Percentiles rank a stretch among this genome's conserved stretches.
Conservation (phyloP, 257 asterid genomes). For the Capsicum chinense region DNA sequence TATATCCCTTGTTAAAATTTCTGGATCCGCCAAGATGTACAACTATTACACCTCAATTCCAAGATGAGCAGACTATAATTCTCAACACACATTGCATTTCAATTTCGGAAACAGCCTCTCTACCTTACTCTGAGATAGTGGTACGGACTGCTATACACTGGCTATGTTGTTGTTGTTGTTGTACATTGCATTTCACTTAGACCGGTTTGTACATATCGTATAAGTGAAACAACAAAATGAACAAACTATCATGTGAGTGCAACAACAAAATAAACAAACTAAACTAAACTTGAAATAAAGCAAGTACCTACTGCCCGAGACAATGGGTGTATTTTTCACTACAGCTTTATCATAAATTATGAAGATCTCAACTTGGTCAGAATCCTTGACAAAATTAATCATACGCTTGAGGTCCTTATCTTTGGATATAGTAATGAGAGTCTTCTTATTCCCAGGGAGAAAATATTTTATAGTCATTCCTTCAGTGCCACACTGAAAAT, state of each 20-base stretch:
- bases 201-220: not conserved
- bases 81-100: not conserved
- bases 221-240: not conserved
- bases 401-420: constrained; percentile 96
- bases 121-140: too few species aligned
- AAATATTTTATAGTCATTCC: constrained; percentile 83
- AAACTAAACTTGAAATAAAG: constrained; percentile 3
- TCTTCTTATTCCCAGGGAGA: constrained; percentile 91
- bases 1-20: not conserved
- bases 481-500: constrained; percentile 63
- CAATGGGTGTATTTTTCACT: constrained; percentile 60
- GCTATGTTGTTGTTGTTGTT: too few species aligned
- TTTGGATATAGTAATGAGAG: constrained; percentile 87
- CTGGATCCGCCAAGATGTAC: not conserved
- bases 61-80: not conserved
- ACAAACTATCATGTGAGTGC: not conserved
- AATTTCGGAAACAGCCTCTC: not conserved
- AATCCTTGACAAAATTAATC: constrained; percentile 84
- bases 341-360: constrained; percentile 69
- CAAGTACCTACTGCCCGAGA: constrained; percentile 87
- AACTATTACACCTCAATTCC: constrained; percentile 23
- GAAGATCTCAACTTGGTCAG: constrained; percentile 96
- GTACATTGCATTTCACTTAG: not conserved
- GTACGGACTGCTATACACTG: too few species aligned
- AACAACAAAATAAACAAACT: not conserved